These are phyloP conservation scores for Zygosaccharomyces sapae DNA, from an alignment of 1,139 yeast species.

Conservation along the genomic window DNA sequence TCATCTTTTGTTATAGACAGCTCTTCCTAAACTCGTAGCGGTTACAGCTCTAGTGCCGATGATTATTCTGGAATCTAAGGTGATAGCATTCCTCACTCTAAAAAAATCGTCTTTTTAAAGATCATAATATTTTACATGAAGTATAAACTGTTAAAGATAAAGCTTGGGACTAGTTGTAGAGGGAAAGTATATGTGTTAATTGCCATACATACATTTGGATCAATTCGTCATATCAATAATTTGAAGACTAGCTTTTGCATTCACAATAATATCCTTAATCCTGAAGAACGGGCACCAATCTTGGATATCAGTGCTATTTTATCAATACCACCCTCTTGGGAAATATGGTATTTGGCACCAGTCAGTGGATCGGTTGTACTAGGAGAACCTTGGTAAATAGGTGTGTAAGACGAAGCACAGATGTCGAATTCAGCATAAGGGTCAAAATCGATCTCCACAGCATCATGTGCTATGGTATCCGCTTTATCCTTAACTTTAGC, in stretches of 20 bases:
- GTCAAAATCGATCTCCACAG: constrained; percentile 86
- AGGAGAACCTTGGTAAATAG: constrained; percentile 76
- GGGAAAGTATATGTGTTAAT: not conserved
- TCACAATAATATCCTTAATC: constrained; percentile 51
- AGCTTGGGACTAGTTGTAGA: not conserved
- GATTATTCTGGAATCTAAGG: too few relatives aligned
- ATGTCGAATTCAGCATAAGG: constrained; percentile 87
- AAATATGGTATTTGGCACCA: constrained; percentile 79
- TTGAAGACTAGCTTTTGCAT: not conserved
- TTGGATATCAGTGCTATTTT: constrained; percentile 69
- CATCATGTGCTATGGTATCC: constrained; percentile 77
- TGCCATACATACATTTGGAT: not conserved
- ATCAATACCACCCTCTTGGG: constrained; percentile 76
- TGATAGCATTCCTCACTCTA: too few relatives aligned
- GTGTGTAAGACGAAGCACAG: constrained; percentile 83
- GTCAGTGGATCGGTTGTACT: constrained; percentile 77
- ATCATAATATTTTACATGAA: constrained; percentile 1
- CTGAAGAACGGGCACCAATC: constrained; percentile 95
- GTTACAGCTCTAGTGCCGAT: too few relatives aligned
- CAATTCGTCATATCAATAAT: too few relatives aligned
- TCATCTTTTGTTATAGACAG: too few relatives aligned
- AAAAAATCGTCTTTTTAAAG: not conserved
- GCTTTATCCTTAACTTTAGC: constrained; percentile 74
- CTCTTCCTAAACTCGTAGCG: too few relatives aligned
- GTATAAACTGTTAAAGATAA: not conserved